A percentile compares a stretch with the other conserved stretches of the same genome.
Conservation (phyloP, 345 rosid genomes). For the Lepidium africanum region DNA sequence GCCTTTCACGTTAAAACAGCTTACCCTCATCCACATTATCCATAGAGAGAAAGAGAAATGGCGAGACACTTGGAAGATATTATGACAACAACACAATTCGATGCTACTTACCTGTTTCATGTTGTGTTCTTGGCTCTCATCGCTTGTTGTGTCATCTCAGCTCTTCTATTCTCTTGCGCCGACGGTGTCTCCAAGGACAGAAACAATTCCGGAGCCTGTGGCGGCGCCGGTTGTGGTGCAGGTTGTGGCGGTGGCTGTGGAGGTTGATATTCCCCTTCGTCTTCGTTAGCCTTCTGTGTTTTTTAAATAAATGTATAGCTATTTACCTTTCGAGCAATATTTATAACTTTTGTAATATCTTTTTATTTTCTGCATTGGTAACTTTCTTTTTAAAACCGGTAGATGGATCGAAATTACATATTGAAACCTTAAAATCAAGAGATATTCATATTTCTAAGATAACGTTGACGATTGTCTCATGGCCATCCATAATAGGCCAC, state of each 20-base stretch:
- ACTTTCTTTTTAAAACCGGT: background rate
- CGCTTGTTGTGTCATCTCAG: conserved; percentile 33
- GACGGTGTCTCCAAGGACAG: conserved; percentile 38
- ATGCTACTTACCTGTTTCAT: conserved; percentile 3
- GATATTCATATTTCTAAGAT: background rate
- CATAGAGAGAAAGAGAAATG: conserved; percentile 18
- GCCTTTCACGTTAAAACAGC: conserved; percentile 4
- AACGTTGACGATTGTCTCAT: background rate
- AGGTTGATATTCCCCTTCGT: conserved; percentile 27
- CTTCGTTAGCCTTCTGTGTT: no score
- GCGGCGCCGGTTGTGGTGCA: conserved; percentile 41
- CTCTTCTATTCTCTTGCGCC: conserved; percentile 47
- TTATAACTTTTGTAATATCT: no score
- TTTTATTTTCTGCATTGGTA: background rate
- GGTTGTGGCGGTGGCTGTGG: conserved; percentile 48
- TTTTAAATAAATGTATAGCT: no score
- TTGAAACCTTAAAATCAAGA: background rate
- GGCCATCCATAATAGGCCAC: background rate
- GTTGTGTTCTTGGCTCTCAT: conserved; percentile 37
- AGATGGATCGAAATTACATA: background rate
- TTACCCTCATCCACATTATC: background rate
- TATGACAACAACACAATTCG: conserved; percentile 7
- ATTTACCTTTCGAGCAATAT: no score
- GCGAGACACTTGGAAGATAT: conserved; percentile 24
- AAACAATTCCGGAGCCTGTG: conserved; percentile 29